phyloP scores from a whole-genome alignment of 2,329 filamentous ascomycete species.

The Neonectria sp. region DNA sequence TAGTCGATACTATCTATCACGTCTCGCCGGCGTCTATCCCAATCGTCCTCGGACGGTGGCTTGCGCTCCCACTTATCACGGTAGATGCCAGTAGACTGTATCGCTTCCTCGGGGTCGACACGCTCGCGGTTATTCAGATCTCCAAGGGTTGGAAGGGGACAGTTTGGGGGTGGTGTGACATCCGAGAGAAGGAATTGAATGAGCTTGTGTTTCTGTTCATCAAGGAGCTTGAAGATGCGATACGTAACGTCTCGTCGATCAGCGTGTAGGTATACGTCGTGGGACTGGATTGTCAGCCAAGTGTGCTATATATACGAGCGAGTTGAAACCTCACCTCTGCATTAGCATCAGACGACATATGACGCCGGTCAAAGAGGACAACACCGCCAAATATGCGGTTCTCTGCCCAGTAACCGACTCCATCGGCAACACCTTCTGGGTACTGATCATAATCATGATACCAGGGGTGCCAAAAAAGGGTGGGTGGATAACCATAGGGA shows the following conservation, averaged over 20 bases:
- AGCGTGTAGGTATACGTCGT: slow-evolving; percentile 43
- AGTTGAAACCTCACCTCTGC: not conserved
- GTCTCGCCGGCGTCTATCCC: slow-evolving; percentile 24
- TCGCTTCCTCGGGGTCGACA: slow-evolving; percentile 33
- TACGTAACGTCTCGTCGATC: slow-evolving; percentile 36
- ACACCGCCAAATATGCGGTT: slow-evolving; percentile 32
- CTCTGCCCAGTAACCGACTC: slow-evolving; percentile 36
- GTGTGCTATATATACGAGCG: not conserved
- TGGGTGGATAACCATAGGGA: slow-evolving; percentile 37
- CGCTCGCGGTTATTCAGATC: slow-evolving; percentile 13
- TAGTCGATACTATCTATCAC: not conserved
- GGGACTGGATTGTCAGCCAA: slow-evolving; percentile 9
- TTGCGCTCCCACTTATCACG: slow-evolving; percentile 36
- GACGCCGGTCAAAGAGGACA: slow-evolving; percentile 30
- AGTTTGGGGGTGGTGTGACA: not conserved
- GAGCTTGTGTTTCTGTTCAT: slow-evolving; percentile 41
- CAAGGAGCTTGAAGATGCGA: slow-evolving; percentile 45
- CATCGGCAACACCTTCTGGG: slow-evolving; percentile 16
- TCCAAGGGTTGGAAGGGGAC: slow-evolving; percentile 22
- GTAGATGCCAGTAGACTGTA: slow-evolving; percentile 32
- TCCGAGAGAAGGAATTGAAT: slow-evolving; percentile 39
- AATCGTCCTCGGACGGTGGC: slow-evolving; percentile 1
- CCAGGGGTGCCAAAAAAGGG: slow-evolving; percentile 46
- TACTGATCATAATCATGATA: slow-evolving; percentile 31
- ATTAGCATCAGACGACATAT: slow-evolving; percentile 12